A percentile compares a stretch with the other conserved stretches of the same genome.
Conservation (phyloP, 1,284 basidiomycete species). For the Singerocomus rubriflavus region DNA sequence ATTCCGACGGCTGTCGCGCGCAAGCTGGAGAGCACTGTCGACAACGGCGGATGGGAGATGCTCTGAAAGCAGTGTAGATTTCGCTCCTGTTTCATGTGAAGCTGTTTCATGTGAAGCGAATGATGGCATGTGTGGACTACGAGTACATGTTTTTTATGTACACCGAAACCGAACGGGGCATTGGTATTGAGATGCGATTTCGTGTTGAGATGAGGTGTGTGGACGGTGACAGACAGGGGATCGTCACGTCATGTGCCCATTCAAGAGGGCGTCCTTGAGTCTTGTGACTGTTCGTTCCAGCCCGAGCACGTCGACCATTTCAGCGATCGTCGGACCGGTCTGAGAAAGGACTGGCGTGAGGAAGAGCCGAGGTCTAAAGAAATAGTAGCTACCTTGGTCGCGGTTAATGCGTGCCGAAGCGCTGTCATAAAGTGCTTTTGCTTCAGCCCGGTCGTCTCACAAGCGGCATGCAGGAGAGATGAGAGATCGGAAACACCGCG, state of each 20-base stretch:
- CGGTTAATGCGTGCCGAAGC: slow-evolving; percentile 75
- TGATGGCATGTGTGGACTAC: not conserved
- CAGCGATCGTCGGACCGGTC: slow-evolving; percentile 49
- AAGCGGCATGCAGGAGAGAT: slow-evolving; percentile 45
- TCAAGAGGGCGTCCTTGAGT: slow-evolving; percentile 21
- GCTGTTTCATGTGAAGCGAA: no score
- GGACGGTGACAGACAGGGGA: no score
- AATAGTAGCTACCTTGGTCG: slow-evolving; percentile 59
- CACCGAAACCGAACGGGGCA: no score
- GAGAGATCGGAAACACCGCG: slow-evolving; percentile 36
- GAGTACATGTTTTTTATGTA: not conserved
- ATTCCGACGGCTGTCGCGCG: slow-evolving; percentile 90
- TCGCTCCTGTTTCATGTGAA: no score
- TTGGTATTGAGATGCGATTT: no score
- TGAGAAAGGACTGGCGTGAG: slow-evolving; percentile 15
- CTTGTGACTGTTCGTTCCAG: slow-evolving; percentile 33
- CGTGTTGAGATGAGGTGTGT: no score
- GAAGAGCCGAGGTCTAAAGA: not conserved
- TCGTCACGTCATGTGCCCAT: not conserved
- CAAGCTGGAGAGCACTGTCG: slow-evolving; percentile 85
- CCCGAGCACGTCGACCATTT: slow-evolving; percentile 45
- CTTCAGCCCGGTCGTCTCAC: slow-evolving; percentile 41
- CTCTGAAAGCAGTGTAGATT: slow-evolving; percentile 42
- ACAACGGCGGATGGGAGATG: slow-evolving; percentile 91
- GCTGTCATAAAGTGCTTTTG: slow-evolving; percentile 65